phyloP scores from a whole-genome alignment of 2,329 filamentous ascomycete species.

The Aphanocladium album region DNA sequence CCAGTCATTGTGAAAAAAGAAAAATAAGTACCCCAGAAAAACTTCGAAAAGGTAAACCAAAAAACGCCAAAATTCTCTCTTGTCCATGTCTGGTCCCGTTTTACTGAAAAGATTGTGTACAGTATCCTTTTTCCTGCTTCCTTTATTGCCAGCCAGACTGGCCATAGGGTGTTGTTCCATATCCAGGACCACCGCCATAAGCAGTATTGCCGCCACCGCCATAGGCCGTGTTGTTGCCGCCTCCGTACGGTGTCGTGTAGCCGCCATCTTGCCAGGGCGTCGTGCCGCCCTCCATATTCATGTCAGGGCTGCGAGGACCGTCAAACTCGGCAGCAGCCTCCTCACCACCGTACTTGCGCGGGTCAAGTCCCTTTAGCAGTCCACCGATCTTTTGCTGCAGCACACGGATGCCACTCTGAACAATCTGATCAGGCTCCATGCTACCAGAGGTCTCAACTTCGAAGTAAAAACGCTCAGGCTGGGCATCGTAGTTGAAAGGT shows the following conservation, averaged over 20 bases:
- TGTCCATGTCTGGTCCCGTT: not conserved
- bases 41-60: not conserved
- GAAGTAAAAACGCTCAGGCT: slow-evolving; percentile 82
- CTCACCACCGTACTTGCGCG: slow-evolving; percentile 45
- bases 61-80: not conserved
- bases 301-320: slow-evolving; percentile 61
- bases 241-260: slow-evolving; percentile 64
- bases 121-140: not conserved
- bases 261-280: slow-evolving; percentile 58
- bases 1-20: not conserved
- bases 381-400: slow-evolving; percentile 85
- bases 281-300: slow-evolving; percentile 53
- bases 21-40: slow-evolving; percentile 1
- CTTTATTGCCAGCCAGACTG: slow-evolving; percentile 44
- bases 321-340: slow-evolving; percentile 53
- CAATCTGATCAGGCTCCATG: slow-evolving; percentile 82
- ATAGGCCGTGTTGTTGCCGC: slow-evolving; percentile 56
- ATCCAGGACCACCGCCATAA: slow-evolving; percentile 38
- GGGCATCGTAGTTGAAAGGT: slow-evolving; percentile 84
- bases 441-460: slow-evolving; percentile 87
- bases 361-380: slow-evolving; percentile 58
- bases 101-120: not conserved
- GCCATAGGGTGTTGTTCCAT: slow-evolving; percentile 39
- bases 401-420: slow-evolving; percentile 81
- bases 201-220: slow-evolving; percentile 40